Evolutionary conservation across 2,329 filamentous ascomycete genomes (phyloP).

Genomic region (Ophiostoma sp.): DNA sequence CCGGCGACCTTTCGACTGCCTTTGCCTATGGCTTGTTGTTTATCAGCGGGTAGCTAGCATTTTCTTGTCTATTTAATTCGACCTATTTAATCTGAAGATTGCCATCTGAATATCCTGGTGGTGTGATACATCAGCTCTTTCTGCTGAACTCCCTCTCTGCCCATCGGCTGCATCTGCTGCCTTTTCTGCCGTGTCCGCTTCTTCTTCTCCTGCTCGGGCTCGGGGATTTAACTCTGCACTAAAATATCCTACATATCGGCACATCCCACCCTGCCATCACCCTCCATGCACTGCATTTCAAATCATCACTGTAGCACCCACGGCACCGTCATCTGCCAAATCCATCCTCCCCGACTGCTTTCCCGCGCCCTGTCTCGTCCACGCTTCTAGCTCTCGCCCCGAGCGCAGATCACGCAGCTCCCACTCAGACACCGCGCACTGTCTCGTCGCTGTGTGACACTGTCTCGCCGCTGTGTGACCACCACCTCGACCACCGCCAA

Average conservation of each 20-base stretch:
- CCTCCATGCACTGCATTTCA: not conserved
- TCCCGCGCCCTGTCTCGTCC: not conserved
- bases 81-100: not conserved
- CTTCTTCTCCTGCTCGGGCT: not conserved
- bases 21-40: not conserved
- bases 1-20: not conserved
- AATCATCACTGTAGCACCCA: no score
- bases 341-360: not conserved
- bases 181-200: not conserved
- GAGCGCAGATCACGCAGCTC: not conserved
- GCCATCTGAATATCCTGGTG: not conserved
- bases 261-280: not conserved
- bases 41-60: not conserved
- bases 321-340: not conserved
- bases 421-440: not conserved
- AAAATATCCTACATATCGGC: conserved; percentile 4
- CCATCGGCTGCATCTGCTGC: not conserved
- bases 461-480: not conserved
- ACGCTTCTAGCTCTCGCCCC: not conserved
- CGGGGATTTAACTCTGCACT: conserved; percentile 3
- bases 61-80: not conserved
- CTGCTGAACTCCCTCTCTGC: not conserved
- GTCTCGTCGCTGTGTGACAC: not conserved
- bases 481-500: not conserved
- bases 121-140: not conserved